Conservation (phyloP, 148 eudicot species). For the Fallopia convolvulus region DNA sequence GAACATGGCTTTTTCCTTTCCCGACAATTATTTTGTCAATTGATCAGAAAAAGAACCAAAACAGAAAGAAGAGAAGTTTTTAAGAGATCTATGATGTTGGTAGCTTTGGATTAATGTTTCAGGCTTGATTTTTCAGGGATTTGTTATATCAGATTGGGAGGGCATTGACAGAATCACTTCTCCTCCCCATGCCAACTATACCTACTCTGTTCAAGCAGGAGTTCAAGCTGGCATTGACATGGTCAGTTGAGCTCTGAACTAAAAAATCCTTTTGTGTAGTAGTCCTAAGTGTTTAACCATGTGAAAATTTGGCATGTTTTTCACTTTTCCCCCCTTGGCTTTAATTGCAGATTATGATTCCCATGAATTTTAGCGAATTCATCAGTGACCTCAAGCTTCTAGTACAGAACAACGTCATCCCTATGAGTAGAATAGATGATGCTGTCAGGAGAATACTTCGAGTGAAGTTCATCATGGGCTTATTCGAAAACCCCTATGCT, state of each 20-base stretch:
- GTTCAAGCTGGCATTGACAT: slow-evolving; percentile 59
- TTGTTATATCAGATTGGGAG: slow-evolving; percentile 66
- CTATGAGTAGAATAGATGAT: slow-evolving; percentile 56
- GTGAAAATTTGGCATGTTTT: not conserved
- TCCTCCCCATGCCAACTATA: slow-evolving; percentile 54
- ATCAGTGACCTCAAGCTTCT: slow-evolving; percentile 39
- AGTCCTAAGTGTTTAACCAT: not conserved
- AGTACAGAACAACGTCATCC: slow-evolving; percentile 33
- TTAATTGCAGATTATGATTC: slow-evolving; percentile 43
- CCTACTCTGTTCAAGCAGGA: slow-evolving; percentile 52
- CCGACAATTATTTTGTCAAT: not conserved
- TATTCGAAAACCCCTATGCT: slow-evolving; percentile 51
- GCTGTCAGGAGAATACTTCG: slow-evolving; percentile 53
- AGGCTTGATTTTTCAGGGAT: slow-evolving; percentile 30
- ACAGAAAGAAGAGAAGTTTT: not conserved
- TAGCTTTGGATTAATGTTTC: not conserved
- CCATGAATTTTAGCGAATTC: slow-evolving; percentile 37
- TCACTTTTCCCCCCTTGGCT: not conserved
- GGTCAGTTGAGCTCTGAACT: slow-evolving; percentile 24
- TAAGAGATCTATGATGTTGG: not conserved
- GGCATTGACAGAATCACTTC: slow-evolving; percentile 63
- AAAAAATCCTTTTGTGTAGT: not conserved
- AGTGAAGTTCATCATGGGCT: slow-evolving; percentile 58
- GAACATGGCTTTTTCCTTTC: not conserved
- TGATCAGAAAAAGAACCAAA: not conserved